phyloP scores from a whole-genome alignment of 169 alveolate species.

The Prorocentrum cordatum region DNA sequence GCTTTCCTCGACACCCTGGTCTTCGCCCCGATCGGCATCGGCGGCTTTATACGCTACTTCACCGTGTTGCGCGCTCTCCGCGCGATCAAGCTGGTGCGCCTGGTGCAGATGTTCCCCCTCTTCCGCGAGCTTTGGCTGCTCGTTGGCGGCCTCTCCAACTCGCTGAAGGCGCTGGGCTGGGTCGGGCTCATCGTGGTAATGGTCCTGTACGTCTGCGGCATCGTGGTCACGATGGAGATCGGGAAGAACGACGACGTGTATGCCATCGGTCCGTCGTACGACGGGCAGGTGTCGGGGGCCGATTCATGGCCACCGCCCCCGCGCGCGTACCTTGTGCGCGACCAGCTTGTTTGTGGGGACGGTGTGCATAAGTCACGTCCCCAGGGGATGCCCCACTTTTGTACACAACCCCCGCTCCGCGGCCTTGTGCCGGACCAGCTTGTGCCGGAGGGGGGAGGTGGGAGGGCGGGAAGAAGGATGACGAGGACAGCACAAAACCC shows the following conservation, averaged over 20 bases:
- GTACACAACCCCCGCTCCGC: too few species aligned
- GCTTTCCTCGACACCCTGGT: too few species aligned
- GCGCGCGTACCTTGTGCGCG: too few species aligned
- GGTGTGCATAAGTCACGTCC: too few species aligned
- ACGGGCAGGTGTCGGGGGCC: conserved; percentile 7
- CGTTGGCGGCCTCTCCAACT: conserved; percentile 43
- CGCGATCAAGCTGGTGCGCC: too few species aligned
- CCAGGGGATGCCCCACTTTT: background rate
- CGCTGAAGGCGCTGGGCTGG: conserved; percentile 38
- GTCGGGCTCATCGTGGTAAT: conserved; percentile 46
- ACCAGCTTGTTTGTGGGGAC: too few species aligned
- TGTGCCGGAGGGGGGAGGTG: too few species aligned
- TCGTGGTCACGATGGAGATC: conserved; percentile 33
- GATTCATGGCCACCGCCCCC: too few species aligned
- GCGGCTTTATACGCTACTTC: conserved; percentile 61
- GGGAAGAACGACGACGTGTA: conserved; percentile 48
- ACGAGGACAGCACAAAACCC: too few species aligned
- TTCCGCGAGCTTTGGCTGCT: conserved; percentile 57
- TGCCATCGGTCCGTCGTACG: conserved; percentile 55
- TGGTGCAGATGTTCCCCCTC: conserved; percentile 38
- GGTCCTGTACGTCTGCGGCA: conserved; percentile 47
- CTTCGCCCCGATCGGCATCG: too few species aligned
- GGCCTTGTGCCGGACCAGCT: too few species aligned
- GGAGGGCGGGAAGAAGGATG: too few species aligned
- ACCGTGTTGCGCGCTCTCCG: conserved; percentile 50